Base-by-base conservation (phyloP, 371 early-diverging fungal genomes). In the Syncephalastrum monosporum region DNA sequence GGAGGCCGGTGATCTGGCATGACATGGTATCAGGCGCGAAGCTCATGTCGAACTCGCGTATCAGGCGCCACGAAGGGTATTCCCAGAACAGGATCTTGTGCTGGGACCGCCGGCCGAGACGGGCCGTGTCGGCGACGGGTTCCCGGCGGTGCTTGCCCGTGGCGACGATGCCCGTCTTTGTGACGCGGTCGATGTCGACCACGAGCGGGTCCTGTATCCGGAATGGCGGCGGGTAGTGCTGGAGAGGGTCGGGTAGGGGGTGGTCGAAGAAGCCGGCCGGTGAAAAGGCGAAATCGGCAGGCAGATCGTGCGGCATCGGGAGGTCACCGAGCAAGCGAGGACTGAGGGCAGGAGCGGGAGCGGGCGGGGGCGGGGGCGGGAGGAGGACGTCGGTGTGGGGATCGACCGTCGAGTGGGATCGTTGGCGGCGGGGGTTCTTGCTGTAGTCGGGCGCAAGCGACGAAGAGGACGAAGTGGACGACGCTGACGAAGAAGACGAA, bases 141-240 rank as follows among this genome's bases (percentile, higher is more conserved):
- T 55, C 59, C 41, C 55, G 53, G 8, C 70, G 51, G 42, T 69
- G 68, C 24, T 72, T 67, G n/a, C 70, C 70, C 0, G 72, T 65
- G 10, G 70, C 75, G 4, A 72, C 62, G 4, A 71, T 23, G 8
- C 75, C 75, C 5, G 56, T 60, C 27, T 63, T 55, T 3, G 63
- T 75, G 12, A 63, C 55, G 12, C 61, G 67, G 12, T 75, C 66
- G 3, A 75, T 72, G 59, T 75, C 76, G 0, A 60, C 63, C 10
- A 72, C 65, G n/a, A 75, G 47, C 15, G 76, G 76, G 33, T 72
- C 70, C 16, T 70, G 68, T 43, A 75, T 66, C 42, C 62, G 63
- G 38, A 65, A 66, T 5, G 68, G 65, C 1, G 64, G 64, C 17
- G 57, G 57, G 38, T 54, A 55, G 14, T 58, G 38, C 16, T 24